phyloP scores from a whole-genome alignment of 2,329 filamentous ascomycete species.

The Aspergillus ustus region DNA sequence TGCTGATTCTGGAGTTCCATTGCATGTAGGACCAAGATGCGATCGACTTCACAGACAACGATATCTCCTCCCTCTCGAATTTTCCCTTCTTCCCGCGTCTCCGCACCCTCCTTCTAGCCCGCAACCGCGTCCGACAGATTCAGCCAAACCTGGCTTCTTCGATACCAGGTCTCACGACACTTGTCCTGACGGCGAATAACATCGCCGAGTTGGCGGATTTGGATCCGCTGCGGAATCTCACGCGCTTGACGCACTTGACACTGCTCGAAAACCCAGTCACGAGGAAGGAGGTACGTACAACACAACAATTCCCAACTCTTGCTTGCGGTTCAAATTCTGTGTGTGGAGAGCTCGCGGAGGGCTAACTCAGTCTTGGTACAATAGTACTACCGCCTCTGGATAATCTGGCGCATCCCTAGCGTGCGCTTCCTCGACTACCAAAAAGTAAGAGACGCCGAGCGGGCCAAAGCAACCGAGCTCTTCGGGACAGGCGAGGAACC shows the following conservation, averaged over 20 bases:
- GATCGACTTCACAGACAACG: constrained; percentile 98
- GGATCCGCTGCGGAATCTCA: constrained; percentile 74
- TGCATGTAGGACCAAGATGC: constrained; percentile 79
- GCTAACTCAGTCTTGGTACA: background rate
- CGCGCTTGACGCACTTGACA: constrained; percentile 76
- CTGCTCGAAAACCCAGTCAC: constrained; percentile 87
- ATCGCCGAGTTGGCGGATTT: constrained; percentile 83
- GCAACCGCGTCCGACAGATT: constrained; percentile 84
- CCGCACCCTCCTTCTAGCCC: constrained; percentile 82
- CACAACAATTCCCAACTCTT: constrained; percentile 30
- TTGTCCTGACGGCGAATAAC: constrained; percentile 84
- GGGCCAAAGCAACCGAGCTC: constrained; percentile 73
- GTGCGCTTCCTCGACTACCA: constrained; percentile 91
- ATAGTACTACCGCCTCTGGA: constrained; percentile 89
- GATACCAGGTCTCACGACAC: constrained; percentile 78
- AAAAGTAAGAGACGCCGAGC: constrained; percentile 88
- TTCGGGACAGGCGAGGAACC: constrained; percentile 81
- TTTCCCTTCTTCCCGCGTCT: constrained; percentile 90
- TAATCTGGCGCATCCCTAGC: constrained; percentile 82
- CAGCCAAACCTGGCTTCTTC: constrained; percentile 74
- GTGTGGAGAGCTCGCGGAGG: no score
- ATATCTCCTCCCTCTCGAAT: constrained; percentile 86
- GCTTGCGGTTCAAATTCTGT: no score
- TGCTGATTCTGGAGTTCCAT: background rate
- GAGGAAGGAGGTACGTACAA: constrained; percentile 77